Conservation (phyloP, 768 basidiomycete genomes). For the Cystobasidium onofrii region DNA sequence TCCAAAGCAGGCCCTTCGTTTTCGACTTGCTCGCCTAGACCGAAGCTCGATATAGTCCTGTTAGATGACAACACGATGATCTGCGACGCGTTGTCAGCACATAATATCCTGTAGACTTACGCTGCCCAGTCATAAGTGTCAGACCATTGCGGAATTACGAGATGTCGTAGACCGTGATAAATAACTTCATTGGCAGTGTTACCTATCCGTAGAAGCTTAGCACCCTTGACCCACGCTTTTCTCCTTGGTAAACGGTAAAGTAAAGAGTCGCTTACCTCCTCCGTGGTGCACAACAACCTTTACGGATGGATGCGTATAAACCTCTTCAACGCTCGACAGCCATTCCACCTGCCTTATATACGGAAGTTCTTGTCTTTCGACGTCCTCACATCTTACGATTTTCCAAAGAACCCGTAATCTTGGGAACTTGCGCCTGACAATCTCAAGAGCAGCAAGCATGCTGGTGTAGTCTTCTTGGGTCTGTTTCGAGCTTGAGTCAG, state of each 20-base stretch:
- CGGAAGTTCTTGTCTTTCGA: neutral
- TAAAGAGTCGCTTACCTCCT: neutral
- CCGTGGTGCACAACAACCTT: slow-evolving; percentile 17
- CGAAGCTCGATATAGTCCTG: slow-evolving; percentile 2
- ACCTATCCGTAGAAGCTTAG: neutral
- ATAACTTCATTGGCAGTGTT: slow-evolving; percentile 27
- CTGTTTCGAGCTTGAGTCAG: neutral
- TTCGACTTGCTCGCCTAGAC: slow-evolving; percentile 1
- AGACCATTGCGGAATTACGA: slow-evolving; percentile 19
- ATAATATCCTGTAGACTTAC: no score
- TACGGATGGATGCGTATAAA: neutral
- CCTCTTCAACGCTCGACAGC: neutral
- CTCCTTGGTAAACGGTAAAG: no score
- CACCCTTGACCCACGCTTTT: no score
- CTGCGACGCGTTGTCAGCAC: no score
- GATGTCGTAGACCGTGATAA: slow-evolving; percentile 16
- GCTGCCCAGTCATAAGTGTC: slow-evolving; percentile 28
- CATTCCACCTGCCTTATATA: neutral
- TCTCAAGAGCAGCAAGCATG: neutral
- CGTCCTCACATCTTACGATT: neutral
- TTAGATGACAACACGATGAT: no score
- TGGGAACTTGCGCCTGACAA: neutral
- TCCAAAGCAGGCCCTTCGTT: slow-evolving; percentile 2
- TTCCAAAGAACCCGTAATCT: slow-evolving; percentile 13
- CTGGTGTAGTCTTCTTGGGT: slow-evolving; percentile 1